Evolutionary conservation across 768 basidiomycete genomes (phyloP), one percentile per base, ranked within the genome.

Genomic region (Auricularia auricula-judae): DNA sequence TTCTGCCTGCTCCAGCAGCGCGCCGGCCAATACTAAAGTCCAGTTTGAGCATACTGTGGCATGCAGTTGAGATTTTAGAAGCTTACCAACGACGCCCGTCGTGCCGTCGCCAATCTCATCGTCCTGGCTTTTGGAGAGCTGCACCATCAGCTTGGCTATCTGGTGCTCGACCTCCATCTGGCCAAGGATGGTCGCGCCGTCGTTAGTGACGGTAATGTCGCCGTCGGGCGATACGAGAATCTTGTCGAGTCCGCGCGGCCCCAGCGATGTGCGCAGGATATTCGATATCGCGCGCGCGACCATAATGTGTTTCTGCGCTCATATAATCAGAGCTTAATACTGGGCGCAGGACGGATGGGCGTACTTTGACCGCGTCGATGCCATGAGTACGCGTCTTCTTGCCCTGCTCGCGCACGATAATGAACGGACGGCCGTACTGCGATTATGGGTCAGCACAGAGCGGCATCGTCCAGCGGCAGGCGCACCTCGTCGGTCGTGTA

Each of bases 101-200:
- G 97, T 98, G 66, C 97, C 97, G 77, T 99, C 97, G 33, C 97
- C 97, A 73, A 99, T 96, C 79, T 99, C 97, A 75, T 99, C 97
- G 74, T 99, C 97, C 79, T 99, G 97, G 74, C 91, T 93, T 80
- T 95, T 96, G 18, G 93, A 95, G 51, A 98, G 81, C 72, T 98
- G 91, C 1, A 99, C 97, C 39, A 99, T 84, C 56, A 99, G 84
- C 77, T 97, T 99, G 66, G 97, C 97, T 72, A 99, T 96, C 79
- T 96, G 96, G 74, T 99, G 96, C 72, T 98, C 96, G 62, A 98
- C 95, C 75, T 97, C 93, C 94, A 99, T 98, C 79, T 98, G 96
- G 29, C 93, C 86, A 64, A 99, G 80, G 70, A 99, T 99, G 29
- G 97, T 99, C 4, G 97, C 97, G 61, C 97, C 97, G 76, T 99